Base-by-base conservation (phyloP, 768 basidiomycete genomes). In the Mrakia frigida region DNA sequence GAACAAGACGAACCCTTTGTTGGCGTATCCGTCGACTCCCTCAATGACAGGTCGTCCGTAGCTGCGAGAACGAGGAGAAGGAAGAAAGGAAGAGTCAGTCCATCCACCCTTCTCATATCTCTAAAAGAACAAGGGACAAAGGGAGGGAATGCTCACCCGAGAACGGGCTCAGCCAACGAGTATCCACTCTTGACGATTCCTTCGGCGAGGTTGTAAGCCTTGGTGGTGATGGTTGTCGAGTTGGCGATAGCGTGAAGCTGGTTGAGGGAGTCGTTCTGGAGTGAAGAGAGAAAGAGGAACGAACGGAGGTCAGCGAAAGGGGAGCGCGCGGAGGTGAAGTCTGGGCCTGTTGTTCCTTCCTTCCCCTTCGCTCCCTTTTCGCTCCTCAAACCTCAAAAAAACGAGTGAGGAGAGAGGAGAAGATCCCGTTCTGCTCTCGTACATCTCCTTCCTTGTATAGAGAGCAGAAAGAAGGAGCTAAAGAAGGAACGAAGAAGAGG, bases 21-120 rank as follows among this genome's bases (percentile, higher is more conserved):
- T 77, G 70, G 76, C 76, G 21, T 68, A 37, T 10, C 71, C 71
- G 63, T 77, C 76, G 50, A 70, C 76, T 33, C 71, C 52, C 50
- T 77, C 56, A 25, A 77, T 73, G 39, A 65, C 33, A 43, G 76
- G 76, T 63, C 56, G 53, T 52, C 76, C 76, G 71, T 73, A 77
- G 11, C 74, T 75, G 60, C 25, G 6, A 21, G 61, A 33, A 11
- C 6, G 5, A n/a, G 23, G 21, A 65, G 41, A 35, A n/a, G 25
- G n/a, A 23, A 65, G 23, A 5, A 14, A n/a, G 16, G 63, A 23
- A 7, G 7, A 31, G 33, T 14, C 1, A 28, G 28, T 37, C 21
- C 21, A 21, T n/a, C n/a, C n/a, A n/a, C n/a, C n/a, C n/a, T n/a
- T n/a, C 33, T 35, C n/a, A 39, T 31, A 39, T 31, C 63, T 3